Evolutionary conservation across 768 basidiomycete genomes (phyloP), one percentile per base, ranked within the genome.

Genomic region (Suillus clintonianus): DNA sequence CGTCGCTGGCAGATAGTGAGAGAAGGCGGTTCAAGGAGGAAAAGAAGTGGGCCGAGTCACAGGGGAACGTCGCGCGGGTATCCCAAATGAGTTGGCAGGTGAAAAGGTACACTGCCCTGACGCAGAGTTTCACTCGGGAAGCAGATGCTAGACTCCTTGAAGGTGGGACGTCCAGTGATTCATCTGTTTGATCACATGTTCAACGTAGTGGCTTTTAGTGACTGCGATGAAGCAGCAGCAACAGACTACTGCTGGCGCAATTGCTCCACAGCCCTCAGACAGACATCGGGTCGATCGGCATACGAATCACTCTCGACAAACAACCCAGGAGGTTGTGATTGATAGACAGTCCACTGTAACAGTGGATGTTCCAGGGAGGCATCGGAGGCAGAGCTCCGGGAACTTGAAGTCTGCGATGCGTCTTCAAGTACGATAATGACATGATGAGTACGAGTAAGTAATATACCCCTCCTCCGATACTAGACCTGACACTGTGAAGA

Each of bases 61-160:
- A 90, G 72, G 91, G 91, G 0, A 92, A 95, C 71, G 64, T 79
- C 50, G 87, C 90, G 10, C 85, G 91, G 53, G 92, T 92, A 36
- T 79, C 82, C 32, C 88, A 95, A 78, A 86, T 94, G 82, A 87
- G 87, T 69, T 92, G 90, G 88, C 90, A 92, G 74, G 89, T 92
- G 64, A 89, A 90, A 78, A 84, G 88, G 22, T 94, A 91, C 75
- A 86, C 89, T 39, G 86, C 88, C 34, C 78, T 94, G 61, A 91
- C 89, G 84, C 87, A 92, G 75, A 90, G 89, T 65, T 94, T 91
- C 69, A 88, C 87, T 66, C 82, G 85, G 45, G 91, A 94, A 76
- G 92, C 92, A 27, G 91, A 92, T 67, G 73, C 82, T 11, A 87
- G 87, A 73, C 71, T 89, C 43, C 71, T 89, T 41, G 86, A 89